Base-by-base conservation (phyloP, 2,329 filamentous ascomycete species). In the Hypomyces rosellus region DNA sequence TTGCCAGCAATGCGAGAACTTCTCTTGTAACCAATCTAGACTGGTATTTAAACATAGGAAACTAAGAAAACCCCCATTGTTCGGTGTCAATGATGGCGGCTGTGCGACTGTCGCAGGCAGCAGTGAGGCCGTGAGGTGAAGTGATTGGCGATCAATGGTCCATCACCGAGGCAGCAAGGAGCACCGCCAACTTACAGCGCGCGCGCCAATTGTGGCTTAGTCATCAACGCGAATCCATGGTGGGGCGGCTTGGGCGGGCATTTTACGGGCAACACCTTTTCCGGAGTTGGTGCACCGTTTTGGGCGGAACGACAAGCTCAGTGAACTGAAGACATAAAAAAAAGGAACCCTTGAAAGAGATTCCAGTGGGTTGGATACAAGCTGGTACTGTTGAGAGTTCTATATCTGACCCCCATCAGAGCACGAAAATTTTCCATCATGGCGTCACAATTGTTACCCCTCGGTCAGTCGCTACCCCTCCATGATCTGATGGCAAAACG, bases 381-480 rank as follows among this genome's bases (percentile, higher is more conserved):
- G 25, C 25, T 11, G 9, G 6, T 30, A 30, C 8, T 11, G 9
- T 30, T 11, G 9, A 30, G 25, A 30, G 25, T 11, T 11, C 9
- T 30, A 30, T 30, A 30, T 30, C 25, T 30, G 25, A 30, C 9
- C 25, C 25, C 6, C 25, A 30, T 30, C 25, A 30, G 20, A 30
- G 25, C 25, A 30, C 33, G 37, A 14, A 38, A 54, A 39, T 46
- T 40, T 45, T 52, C 20, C 60, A 66, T 57, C 50, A 88, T 89
- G 85, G 79, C 86, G 41, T 86, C 86, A 51, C 85, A 88, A 70
- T 78, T 89, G 50, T 77, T 89, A 49, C 86, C 85, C 49, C 73
- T 88, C 60, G 85, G 85, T 87, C 69, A 61, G 70, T 41, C 46
- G 34, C 20, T 40, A n/a, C 45, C 20, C 40, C 16, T n/a, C 34